Conservation (phyloP, 768 basidiomycete genomes). For the Lentinula lateritia region DNA sequence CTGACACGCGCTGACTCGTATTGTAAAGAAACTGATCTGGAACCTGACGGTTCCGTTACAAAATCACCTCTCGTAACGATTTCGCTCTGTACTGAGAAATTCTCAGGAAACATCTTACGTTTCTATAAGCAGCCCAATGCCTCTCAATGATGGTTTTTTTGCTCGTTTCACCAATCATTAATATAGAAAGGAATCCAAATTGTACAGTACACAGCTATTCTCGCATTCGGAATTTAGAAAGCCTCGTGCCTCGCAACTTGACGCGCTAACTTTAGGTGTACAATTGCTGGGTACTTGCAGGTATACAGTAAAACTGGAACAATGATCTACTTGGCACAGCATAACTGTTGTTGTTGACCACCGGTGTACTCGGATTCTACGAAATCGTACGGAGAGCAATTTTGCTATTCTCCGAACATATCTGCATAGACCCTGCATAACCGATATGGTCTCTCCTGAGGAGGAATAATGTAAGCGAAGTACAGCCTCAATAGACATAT, state of each 20-base stretch:
- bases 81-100: not conserved
- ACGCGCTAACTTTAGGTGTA: not conserved
- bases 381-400: not conserved
- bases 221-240: not conserved
- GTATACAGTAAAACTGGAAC: no score
- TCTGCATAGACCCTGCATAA: not conserved
- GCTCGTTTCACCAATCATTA: not conserved
- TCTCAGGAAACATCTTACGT: not conserved
- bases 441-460: not conserved
- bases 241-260: not conserved
- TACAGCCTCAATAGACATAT: no score
- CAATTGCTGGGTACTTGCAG: not conserved
- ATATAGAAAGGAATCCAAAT: not conserved
- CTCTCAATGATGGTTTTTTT: not conserved
- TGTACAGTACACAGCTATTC: not conserved
- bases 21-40: not conserved
- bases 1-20: conserved; percentile 7
- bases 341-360: not conserved
- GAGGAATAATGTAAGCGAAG: not conserved
- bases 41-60: conserved; percentile 3
- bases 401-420: not conserved
- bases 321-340: not conserved
- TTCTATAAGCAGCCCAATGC: not conserved
- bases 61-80: not conserved
- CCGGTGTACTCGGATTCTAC: not conserved